Conservation (phyloP, 129 eudicot species). For the Calendula officinalis region DNA sequence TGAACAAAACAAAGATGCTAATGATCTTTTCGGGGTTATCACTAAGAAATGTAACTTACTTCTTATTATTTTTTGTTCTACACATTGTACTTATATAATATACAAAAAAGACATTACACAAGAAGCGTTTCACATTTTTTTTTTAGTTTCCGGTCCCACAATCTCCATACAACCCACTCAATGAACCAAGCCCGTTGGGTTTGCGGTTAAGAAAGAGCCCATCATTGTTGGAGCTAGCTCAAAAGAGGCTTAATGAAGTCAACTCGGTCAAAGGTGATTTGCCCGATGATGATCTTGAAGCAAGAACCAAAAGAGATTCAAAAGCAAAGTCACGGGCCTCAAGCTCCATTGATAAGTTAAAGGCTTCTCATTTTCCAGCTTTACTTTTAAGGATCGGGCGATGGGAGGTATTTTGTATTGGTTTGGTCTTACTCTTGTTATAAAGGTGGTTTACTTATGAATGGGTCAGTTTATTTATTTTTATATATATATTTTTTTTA, state of each 20-base stretch:
- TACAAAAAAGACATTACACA: not conserved
- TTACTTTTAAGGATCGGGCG: conserved; percentile 62
- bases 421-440: conserved; percentile 9
- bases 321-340: conserved; percentile 34
- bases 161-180: conserved; percentile 64
- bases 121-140: not conserved
- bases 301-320: conserved; percentile 30
- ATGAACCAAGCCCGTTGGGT: conserved; percentile 91
- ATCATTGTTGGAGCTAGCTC: conserved; percentile 76
- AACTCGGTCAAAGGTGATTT: conserved; percentile 24
- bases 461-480: not conserved
- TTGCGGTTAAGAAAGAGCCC: conserved; percentile 79
- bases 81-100: not conserved
- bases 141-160: conserved; percentile 33
- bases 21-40: not conserved
- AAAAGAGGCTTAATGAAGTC: conserved; percentile 60
- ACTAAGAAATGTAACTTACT: not conserved
- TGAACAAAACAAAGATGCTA: not conserved
- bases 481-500: not conserved
- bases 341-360: conserved; percentile 54
- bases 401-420: conserved; percentile 66
- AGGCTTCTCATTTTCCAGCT: conserved; percentile 92
- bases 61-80: not conserved
- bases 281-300: conserved; percentile 26
- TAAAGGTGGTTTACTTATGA: conserved; percentile 13